A percentile compares a stretch with the other conserved stretches of the same genome.
Evolutionary conservation across 2,329 filamentous ascomycete species (phyloP).

Genomic region (Gaeumannomyces tritici): DNA sequence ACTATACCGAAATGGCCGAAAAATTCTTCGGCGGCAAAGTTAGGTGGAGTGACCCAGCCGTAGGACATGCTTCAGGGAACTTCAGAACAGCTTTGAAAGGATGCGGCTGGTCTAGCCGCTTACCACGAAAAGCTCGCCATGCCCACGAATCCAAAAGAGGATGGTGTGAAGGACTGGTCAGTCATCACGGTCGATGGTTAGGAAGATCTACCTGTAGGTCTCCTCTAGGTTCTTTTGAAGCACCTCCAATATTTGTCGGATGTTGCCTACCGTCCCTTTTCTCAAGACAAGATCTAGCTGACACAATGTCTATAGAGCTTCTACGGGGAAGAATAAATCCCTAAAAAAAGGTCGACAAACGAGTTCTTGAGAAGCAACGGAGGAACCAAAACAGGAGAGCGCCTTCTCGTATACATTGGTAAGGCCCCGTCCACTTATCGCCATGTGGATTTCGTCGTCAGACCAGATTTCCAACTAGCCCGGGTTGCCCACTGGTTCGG

Average conservation of each 20-base stretch:
- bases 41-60: too few relatives aligned
- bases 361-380: too few relatives aligned
- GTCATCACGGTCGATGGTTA: background rate
- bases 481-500: background rate
- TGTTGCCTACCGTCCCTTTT: background rate
- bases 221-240: background rate
- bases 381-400: too few relatives aligned
- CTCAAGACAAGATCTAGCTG: background rate
- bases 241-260: background rate
- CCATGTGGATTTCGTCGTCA: background rate
- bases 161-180: background rate
- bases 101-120: background rate
- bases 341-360: too few relatives aligned
- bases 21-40: too few relatives aligned
- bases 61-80: too few relatives aligned
- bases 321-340: too few relatives aligned
- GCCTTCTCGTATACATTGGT: background rate
- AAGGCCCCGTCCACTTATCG: background rate
- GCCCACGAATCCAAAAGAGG: background rate
- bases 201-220: background rate
- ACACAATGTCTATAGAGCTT: background rate
- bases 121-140: too few relatives aligned
- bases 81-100: too few relatives aligned
- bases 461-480: too few relatives aligned
- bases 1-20: too few relatives aligned